Evolutionary conservation across 306 rosid genomes (phyloP).

Genomic region (Cucurbita ficifolia): DNA sequence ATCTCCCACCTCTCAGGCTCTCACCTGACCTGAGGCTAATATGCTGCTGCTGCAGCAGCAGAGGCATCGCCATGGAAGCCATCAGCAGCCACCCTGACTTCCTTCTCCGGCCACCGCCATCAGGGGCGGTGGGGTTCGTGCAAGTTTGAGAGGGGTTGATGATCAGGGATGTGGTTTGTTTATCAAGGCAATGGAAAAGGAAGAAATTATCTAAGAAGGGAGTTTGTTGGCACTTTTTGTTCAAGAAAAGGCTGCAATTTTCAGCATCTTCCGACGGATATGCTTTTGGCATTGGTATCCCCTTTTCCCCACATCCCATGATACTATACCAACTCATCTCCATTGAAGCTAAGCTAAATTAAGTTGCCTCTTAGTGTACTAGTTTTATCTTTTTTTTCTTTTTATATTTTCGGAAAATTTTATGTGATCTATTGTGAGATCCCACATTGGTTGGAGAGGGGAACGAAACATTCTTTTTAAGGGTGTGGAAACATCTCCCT

Average conservation of each 20-base stretch:
- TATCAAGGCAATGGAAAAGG: background rate
- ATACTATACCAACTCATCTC: slow-evolving; percentile 6
- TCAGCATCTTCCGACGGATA: slow-evolving; percentile 8
- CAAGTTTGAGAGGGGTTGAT: background rate
- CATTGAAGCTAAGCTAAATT: background rate
- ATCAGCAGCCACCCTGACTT: background rate
- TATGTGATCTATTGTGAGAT: too few relatives aligned
- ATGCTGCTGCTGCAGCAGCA: background rate
- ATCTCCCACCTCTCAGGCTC: background rate
- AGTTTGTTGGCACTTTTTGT: slow-evolving; percentile 4
- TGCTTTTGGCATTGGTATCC: slow-evolving; percentile 6
- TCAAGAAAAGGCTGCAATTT: background rate
- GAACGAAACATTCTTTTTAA: too few relatives aligned
- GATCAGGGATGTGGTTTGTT: slow-evolving; percentile 4
- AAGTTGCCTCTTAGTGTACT: background rate
- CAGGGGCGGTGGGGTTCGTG: background rate
- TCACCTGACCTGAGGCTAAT: slow-evolving; percentile 1
- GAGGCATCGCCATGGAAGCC: background rate
- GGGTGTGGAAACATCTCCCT: too few relatives aligned
- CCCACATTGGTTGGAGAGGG: too few relatives aligned
- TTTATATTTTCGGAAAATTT: background rate
- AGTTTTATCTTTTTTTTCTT: background rate
- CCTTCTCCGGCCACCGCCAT: background rate
- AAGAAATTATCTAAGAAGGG: slow-evolving; percentile 2
- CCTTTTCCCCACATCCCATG: slow-evolving; percentile 9